Percentiles rank a stretch among this genome's conserved stretches.
phyloP scores from a whole-genome alignment of 2,329 filamentous ascomycete genomes.

The Elsinoe arachidis region DNA sequence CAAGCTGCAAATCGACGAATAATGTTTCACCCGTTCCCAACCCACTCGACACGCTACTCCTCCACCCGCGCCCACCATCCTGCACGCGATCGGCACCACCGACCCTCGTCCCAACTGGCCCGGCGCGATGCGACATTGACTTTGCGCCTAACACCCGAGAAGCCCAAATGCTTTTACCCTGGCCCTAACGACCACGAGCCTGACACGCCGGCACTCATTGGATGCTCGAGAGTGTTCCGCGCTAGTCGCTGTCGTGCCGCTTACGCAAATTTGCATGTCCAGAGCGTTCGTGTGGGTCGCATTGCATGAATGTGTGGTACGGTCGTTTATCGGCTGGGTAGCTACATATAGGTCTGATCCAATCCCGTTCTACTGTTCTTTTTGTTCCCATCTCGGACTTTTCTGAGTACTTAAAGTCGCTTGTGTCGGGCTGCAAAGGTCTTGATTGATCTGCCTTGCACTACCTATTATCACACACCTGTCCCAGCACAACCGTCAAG shows the following conservation, averaged over 20 bases:
- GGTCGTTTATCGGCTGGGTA: neutral
- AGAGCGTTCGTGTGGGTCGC: constrained; percentile 1
- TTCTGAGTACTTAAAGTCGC: too few species aligned
- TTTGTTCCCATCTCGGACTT: neutral
- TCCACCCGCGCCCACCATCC: neutral
- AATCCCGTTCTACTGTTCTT: neutral
- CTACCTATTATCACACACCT: too few species aligned
- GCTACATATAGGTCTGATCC: neutral
- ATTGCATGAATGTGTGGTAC: too few species aligned
- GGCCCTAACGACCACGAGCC: constrained; percentile 3
- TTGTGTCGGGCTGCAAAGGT: too few species aligned
- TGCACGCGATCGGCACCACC: neutral
- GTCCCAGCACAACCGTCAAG: neutral
- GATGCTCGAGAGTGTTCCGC: neutral
- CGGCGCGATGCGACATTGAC: neutral
- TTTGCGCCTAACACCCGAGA: neutral
- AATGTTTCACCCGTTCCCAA: neutral
- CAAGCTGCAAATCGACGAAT: neutral
- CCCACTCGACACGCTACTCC: neutral
- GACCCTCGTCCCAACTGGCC: neutral
- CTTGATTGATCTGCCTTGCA: too few species aligned
- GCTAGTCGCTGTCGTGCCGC: neutral
- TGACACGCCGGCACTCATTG: neutral
- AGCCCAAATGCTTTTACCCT: neutral
- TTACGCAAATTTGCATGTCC: neutral